A percentile compares a stretch with the other conserved stretches of the same genome.
phyloP scores from a whole-genome alignment of 495 filamentous ascomycete genomes.

The Xylaria telfairii region DNA sequence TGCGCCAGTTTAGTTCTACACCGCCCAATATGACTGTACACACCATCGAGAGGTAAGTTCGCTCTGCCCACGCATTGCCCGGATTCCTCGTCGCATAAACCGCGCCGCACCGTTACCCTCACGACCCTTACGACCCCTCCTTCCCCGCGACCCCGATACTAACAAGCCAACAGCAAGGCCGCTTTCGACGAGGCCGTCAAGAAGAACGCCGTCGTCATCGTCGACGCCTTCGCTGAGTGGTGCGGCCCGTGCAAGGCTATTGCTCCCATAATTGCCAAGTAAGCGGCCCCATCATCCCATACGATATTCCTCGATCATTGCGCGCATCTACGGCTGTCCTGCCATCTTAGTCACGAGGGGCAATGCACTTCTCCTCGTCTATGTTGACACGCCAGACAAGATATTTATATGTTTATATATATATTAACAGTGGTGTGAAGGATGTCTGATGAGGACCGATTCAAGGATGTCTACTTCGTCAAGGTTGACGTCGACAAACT shows the following conservation, averaged over 20 bases:
- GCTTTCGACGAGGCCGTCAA: conserved; percentile 66
- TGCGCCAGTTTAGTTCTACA: conserved; percentile 48
- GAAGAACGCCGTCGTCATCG: conserved; percentile 65
- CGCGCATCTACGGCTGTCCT: neutral
- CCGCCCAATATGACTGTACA: conserved; percentile 54
- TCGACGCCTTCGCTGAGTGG: conserved; percentile 91
- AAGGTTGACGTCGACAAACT: conserved; percentile 94
- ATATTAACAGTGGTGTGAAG: conserved; percentile 15
- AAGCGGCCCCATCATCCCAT: conserved; percentile 34
- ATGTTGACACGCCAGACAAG: conserved; percentile 7
- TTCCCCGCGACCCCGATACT: conserved; percentile 15
- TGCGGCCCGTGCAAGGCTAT: conserved; percentile 96
- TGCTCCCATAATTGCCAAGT: conserved; percentile 73
- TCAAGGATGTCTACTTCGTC: conserved; percentile 69
- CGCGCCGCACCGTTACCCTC: neutral
- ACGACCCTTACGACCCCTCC: conserved; percentile 15
- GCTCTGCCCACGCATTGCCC: conserved; percentile 15
- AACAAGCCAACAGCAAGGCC: conserved; percentile 56
- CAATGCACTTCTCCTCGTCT: neutral
- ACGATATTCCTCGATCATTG: neutral
- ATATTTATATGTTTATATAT: too few relatives aligned
- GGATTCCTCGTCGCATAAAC: conserved; percentile 4
- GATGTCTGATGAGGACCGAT: conserved; percentile 31
- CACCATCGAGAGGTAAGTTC: conserved; percentile 47
- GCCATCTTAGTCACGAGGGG: neutral